A percentile compares a stretch with the other conserved stretches of the same genome.
Evolutionary conservation across 2,329 filamentous ascomycete species (phyloP).

Genomic region (Trichophyton rubrum): DNA sequence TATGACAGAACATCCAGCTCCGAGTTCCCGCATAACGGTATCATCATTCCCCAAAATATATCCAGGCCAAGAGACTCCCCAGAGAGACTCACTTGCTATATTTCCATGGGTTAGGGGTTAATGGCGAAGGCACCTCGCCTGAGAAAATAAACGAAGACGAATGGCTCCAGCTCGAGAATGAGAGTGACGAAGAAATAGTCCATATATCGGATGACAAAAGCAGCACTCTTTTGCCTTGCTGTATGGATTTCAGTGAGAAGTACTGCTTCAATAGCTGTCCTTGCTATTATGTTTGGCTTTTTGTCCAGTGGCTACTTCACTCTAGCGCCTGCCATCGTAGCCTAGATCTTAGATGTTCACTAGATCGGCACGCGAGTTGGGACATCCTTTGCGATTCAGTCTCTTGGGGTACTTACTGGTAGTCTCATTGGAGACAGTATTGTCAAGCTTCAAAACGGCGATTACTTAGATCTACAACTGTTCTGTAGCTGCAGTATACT

Average conservation of each 20-base stretch:
- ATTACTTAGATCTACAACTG: background rate
- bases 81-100: too few relatives aligned
- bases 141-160: too few relatives aligned
- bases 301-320: background rate
- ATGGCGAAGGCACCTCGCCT: too few relatives aligned
- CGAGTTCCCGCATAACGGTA: too few relatives aligned
- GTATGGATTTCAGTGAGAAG: background rate
- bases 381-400: background rate
- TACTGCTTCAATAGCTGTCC: background rate
- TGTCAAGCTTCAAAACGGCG: background rate
- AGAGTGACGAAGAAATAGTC: too few relatives aligned
- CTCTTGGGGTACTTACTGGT: background rate
- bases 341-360: background rate
- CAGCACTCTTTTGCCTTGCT: background rate
- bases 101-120: too few relatives aligned
- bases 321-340: background rate
- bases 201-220: too few relatives aligned
- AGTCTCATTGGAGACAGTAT: background rate
- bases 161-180: too few relatives aligned
- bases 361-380: background rate
- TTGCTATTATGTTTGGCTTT: background rate
- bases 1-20: too few relatives aligned
- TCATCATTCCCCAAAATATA: too few relatives aligned
- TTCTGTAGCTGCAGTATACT: background rate
- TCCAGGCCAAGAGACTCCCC: too few relatives aligned